These are phyloP conservation scores for Pythium catenulatum DNA, from an alignment of 352 stramenopile species.

Conservation along the genomic window DNA sequence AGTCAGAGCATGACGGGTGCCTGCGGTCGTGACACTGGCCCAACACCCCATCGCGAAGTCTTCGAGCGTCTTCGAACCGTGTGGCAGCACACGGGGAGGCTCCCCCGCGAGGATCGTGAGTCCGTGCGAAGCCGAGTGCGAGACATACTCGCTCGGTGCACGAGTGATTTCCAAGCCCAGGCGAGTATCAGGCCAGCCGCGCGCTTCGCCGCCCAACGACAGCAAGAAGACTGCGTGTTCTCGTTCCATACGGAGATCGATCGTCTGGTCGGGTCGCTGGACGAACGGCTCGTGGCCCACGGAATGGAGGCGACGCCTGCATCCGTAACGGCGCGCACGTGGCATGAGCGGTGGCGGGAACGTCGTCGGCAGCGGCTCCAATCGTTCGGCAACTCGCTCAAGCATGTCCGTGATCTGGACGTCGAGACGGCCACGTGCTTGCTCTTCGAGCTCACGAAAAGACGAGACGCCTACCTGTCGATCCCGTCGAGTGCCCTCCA, in stretches of 20 bases:
- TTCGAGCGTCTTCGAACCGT: background rate
- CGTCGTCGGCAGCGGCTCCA: background rate
- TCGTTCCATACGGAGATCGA: slow-evolving; percentile 33
- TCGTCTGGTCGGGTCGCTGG: no score
- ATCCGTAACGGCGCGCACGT: no score
- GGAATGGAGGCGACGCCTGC: no score
- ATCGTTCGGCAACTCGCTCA: background rate
- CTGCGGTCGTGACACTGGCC: background rate
- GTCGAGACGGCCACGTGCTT: slow-evolving; percentile 1
- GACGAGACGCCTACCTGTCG: background rate
- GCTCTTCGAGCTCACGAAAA: slow-evolving; percentile 28
- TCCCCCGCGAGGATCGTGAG: background rate
- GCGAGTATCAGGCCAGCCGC: background rate
- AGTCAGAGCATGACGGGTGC: no score
- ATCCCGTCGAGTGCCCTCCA: background rate
- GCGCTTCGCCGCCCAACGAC: background rate
- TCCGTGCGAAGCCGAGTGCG: background rate
- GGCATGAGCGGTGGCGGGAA: background rate
- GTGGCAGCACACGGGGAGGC: background rate
- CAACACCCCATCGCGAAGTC: background rate
- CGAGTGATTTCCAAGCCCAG: background rate
- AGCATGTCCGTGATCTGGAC: background rate
- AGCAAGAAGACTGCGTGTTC: background rate
- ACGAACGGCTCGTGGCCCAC: no score
- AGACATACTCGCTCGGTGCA: background rate